Percentiles rank a stretch among this genome's conserved stretches.
These are phyloP conservation scores for Pezicula rhizophila DNA, from an alignment of 2,329 filamentous ascomycete genomes.

Conservation along the genomic window DNA sequence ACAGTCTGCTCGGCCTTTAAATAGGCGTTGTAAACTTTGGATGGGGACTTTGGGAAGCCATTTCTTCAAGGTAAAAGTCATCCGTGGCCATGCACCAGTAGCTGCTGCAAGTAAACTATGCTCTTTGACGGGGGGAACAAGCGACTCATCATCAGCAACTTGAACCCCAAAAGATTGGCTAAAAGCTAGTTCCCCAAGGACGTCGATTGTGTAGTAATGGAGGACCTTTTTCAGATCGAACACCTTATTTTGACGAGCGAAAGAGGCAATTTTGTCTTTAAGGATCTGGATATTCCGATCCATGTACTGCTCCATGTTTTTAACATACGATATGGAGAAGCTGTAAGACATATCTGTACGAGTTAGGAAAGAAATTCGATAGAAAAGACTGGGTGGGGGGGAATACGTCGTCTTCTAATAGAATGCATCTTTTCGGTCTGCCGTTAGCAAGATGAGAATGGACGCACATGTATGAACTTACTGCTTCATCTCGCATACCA, in stretches of 20 bases:
- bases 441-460: too few relatives aligned
- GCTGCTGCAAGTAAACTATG: not conserved
- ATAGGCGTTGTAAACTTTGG: slow-evolving; percentile 14
- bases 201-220: not conserved
- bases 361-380: too few relatives aligned
- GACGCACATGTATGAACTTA: too few relatives aligned
- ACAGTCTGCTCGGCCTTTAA: slow-evolving; percentile 18
- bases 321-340: too few relatives aligned
- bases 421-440: too few relatives aligned
- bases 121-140: not conserved
- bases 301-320: slow-evolving; percentile 13
- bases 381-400: too few relatives aligned
- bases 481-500: too few relatives aligned
- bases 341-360: too few relatives aligned
- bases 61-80: slow-evolving; percentile 17
- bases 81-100: not conserved
- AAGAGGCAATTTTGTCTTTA: slow-evolving; percentile 8
- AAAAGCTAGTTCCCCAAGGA: not conserved
- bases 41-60: slow-evolving; percentile 20
- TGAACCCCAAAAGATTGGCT: not conserved
- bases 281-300: slow-evolving; percentile 27
- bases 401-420: too few relatives aligned
- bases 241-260: not conserved
- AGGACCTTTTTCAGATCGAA: not conserved
- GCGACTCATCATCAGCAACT: not conserved